Conservation (phyloP, 768 basidiomycete species). For the Fistulinella prunicolor region DNA sequence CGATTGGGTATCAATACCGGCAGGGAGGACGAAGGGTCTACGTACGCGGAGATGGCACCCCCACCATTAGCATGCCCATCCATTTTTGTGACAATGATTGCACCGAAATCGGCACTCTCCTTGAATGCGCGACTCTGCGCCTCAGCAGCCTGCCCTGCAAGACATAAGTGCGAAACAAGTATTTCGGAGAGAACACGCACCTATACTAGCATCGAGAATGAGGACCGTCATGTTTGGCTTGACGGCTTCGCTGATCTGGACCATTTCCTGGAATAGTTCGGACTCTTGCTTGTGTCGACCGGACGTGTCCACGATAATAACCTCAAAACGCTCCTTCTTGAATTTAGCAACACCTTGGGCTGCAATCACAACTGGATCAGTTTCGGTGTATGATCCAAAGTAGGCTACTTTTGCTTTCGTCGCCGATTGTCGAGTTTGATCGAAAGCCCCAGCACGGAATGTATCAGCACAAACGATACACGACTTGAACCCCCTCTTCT, state of each 20-base stretch:
- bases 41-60: slow-evolving; percentile 98
- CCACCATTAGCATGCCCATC: slow-evolving; percentile 99
- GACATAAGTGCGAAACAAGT: not conserved
- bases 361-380: slow-evolving; percentile 94
- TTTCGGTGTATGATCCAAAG: slow-evolving; percentile 98
- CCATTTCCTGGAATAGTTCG: slow-evolving; percentile 97
- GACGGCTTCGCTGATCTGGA: slow-evolving; percentile 91
- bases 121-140: slow-evolving; percentile 96
- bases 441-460: slow-evolving; percentile 98
- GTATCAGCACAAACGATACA: slow-evolving; percentile 99
- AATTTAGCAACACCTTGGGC: slow-evolving; percentile 95
- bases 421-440: slow-evolving; percentile 97
- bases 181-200: slow-evolving; percentile 33
- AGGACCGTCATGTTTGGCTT: slow-evolving; percentile 96
- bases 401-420: slow-evolving; percentile 99
- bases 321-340: slow-evolving; percentile 97
- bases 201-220: slow-evolving; percentile 95
- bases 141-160: slow-evolving; percentile 91
- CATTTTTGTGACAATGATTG: slow-evolving; percentile 99
- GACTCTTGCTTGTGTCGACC: slow-evolving; percentile 97
- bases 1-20: slow-evolving; percentile 8
- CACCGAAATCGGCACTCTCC: slow-evolving; percentile 95
- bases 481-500: slow-evolving; percentile 94
- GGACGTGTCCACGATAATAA: slow-evolving; percentile 98
- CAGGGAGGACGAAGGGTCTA: not conserved